Base-by-base conservation (phyloP, 345 rosid genomes). In the Salix exigua region DNA sequence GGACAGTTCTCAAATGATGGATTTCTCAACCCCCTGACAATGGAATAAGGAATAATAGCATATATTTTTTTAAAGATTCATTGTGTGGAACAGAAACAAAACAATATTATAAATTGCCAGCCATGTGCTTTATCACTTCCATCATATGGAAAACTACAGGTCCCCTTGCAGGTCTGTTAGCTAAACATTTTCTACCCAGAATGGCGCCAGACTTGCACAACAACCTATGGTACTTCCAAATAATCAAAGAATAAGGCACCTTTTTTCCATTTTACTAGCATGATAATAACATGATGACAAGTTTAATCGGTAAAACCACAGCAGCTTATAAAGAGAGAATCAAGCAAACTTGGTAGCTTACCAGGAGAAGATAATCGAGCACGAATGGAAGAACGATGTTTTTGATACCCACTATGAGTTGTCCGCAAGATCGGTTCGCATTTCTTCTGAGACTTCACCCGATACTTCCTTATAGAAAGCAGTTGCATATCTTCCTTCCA, bases 401-500 rank as follows among this genome's bases (percentile, higher is more conserved):
- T 96, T 75, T 88, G 88, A 78, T 73, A 75, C 73, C 87, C 90
- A 73, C 85, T 82, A 73, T 82, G 77, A 23, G 81, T 79, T 73
- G 86, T 74, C 48, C 92, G 86, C 58, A 87, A 77, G 82, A 83
- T 85, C 5, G 81, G 74, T 48, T 94, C 97, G 63, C 69, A 69
- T 86, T 89, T 94, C 77, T 84, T 91, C 71, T 87, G 96, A 79
- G 93, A 85, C 80, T 87, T 93, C 40, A 90, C 85, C 66, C 88
- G 88, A 58, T 69, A 79, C 85, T 90, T 96, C 80, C 86, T 79
- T 33, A 83, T 74, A 26, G 89, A 87, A 28, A 83, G 88, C 78
- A 84, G 77, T 23, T 77, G 87, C 87, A 88, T 31, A 81, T 96
- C 99, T 82, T 92, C 97, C 88, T 88, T 94, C 99, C 99, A 96